A percentile compares a stretch with the other conserved stretches of the same genome.
Conservation (phyloP, 768 basidiomycete species). For the Dentipellis sp. region DNA sequence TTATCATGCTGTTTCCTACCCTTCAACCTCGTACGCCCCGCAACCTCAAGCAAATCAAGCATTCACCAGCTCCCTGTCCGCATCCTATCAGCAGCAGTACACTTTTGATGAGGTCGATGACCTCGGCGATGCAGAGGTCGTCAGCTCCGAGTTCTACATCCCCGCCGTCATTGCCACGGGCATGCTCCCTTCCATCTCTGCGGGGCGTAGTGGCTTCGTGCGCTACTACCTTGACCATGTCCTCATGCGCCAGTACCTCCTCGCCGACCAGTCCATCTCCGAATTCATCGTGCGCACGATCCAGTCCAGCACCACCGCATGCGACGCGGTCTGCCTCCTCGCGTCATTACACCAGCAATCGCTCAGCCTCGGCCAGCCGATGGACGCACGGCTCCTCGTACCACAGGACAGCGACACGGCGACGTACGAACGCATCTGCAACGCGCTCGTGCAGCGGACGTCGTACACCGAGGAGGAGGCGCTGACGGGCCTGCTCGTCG, state of each 20-base stretch:
- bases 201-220: slow-evolving; percentile 20
- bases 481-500: slow-evolving; percentile 66
- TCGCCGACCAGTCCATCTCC: slow-evolving; percentile 42
- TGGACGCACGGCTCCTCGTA: slow-evolving; percentile 1
- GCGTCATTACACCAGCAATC: slow-evolving; percentile 45
- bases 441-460: slow-evolving; percentile 6
- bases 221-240: slow-evolving; percentile 53
- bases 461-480: slow-evolving; percentile 54
- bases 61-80: slow-evolving; percentile 8
- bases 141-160: slow-evolving; percentile 10
- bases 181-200: slow-evolving; percentile 15
- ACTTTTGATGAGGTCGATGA: slow-evolving; percentile 13
- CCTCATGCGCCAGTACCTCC: slow-evolving; percentile 59
- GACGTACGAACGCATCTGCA: slow-evolving; percentile 17
- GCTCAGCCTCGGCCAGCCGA: slow-evolving; percentile 12
- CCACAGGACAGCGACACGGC: slow-evolving; percentile 1
- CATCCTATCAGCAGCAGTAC: slow-evolving; percentile 11
- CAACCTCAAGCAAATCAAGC: background rate
- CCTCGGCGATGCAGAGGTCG: slow-evolving; percentile 12
- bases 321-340: slow-evolving; percentile 53
- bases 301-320: slow-evolving; percentile 33
- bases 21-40: slow-evolving; percentile 2
- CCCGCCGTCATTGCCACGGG: slow-evolving; percentile 11
- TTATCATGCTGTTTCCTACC: slow-evolving; percentile 13
- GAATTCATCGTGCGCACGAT: slow-evolving; percentile 43